Evolutionary conservation across 2,329 filamentous ascomycete genomes (phyloP).

Genomic region (Talaromyces sp.): DNA sequence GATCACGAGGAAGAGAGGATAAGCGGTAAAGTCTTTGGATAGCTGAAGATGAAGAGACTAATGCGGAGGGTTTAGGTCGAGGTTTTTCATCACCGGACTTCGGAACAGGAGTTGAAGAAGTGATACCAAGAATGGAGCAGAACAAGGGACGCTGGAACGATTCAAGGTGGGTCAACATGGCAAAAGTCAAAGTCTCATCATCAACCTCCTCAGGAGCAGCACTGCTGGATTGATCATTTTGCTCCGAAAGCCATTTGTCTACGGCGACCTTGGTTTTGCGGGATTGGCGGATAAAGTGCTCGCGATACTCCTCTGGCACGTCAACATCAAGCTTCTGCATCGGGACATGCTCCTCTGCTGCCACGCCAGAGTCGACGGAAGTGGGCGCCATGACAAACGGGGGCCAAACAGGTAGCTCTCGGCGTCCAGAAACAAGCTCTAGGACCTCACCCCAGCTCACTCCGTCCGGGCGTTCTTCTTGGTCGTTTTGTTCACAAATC

Average conservation of each 20-base stretch:
- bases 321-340: conserved; percentile 88
- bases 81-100: conserved; percentile 61
- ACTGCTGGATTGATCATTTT: conserved; percentile 71
- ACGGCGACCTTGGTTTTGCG: conserved; percentile 91
- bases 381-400: conserved; percentile 75
- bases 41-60: conserved; percentile 74
- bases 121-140: conserved; percentile 72
- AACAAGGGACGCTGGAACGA: conserved; percentile 76
- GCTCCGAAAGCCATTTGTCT: conserved; percentile 83
- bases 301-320: conserved; percentile 88
- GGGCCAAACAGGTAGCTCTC: conserved; percentile 85
- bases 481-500: conserved; percentile 72
- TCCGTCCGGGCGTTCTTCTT: conserved; percentile 60
- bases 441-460: conserved; percentile 95
- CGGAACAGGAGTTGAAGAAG: conserved; percentile 63
- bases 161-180: conserved; percentile 85
- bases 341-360: conserved; percentile 56
- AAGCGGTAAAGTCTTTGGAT: conserved; percentile 85
- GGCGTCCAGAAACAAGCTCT: conserved; percentile 85
- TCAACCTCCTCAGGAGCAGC: conserved; percentile 87
- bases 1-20: conserved; percentile 72
- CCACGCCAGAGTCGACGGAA: conserved; percentile 57
- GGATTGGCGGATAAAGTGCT: conserved; percentile 88
- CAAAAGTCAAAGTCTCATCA: conserved; percentile 90
- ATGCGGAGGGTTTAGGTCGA: conserved; percentile 69